Conservation (phyloP, 2,329 filamentous ascomycete species). For the Leptoxyphium fumago region DNA sequence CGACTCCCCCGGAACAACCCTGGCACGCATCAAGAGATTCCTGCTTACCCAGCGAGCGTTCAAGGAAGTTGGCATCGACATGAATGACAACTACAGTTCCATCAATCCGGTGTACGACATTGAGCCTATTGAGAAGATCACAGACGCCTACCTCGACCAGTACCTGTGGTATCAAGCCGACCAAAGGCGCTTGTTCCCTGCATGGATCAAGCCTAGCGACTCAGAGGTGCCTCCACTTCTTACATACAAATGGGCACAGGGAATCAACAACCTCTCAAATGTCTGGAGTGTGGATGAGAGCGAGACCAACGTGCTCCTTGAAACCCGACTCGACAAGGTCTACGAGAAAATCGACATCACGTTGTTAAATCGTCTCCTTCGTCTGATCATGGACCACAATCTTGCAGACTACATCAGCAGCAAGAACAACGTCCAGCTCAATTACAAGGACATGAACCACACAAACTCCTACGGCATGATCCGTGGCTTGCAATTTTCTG, state of each 20-base stretch:
- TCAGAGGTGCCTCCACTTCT: constrained; percentile 90
- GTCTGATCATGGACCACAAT: constrained; percentile 98
- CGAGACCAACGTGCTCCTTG: constrained; percentile 96
- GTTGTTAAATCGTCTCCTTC: constrained; percentile 77
- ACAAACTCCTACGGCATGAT: constrained; percentile 99
- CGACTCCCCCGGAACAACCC: constrained; percentile 87
- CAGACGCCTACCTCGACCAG: constrained; percentile 94
- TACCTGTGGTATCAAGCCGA: constrained; percentile 99
- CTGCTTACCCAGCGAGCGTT: constrained; percentile 92
- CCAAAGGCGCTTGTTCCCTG: constrained; percentile 88
- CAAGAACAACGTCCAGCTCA: constrained; percentile 98
- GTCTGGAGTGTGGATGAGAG: constrained; percentile 91
- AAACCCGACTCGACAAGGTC: constrained; percentile 96
- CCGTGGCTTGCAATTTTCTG: constrained; percentile 91
- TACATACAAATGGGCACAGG: constrained; percentile 98
- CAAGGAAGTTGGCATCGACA: constrained; percentile 98
- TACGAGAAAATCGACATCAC: constrained; percentile 99
- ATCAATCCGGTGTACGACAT: constrained; percentile 99
- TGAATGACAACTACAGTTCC: constrained; percentile 99
- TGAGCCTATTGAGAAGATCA: constrained; percentile 98
- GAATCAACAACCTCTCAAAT: constrained; percentile 92
- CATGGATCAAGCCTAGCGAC: constrained; percentile 98
- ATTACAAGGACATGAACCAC: constrained; percentile 99
- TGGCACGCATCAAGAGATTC: constrained; percentile 95
- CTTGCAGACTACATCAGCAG: constrained; percentile 97